A percentile compares a stretch with the other conserved stretches of the same genome.
Conservation (phyloP, 2,329 filamentous ascomycete species). For the Fusarium phyllophilum region DNA sequence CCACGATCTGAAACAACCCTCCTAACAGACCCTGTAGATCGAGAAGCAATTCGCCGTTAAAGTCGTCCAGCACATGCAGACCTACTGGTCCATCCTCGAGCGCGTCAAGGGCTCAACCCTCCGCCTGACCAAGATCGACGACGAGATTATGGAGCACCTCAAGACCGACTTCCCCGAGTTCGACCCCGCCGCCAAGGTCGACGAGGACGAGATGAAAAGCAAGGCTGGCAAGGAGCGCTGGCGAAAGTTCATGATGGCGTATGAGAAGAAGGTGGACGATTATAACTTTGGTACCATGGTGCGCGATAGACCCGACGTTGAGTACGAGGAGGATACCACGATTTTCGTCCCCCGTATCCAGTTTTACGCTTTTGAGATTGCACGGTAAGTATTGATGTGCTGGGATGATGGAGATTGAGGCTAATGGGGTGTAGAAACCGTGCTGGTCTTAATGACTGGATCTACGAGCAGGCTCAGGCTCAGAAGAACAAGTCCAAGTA, state of each 20-base stretch:
- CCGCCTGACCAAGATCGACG: constrained; percentile 91
- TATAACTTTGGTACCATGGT: constrained; percentile 98
- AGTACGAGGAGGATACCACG: constrained; percentile 89
- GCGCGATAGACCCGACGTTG: constrained; percentile 77
- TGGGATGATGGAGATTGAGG: fast-evolving
- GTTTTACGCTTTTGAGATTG: constrained; percentile 65
- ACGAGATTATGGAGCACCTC: constrained; percentile 93
- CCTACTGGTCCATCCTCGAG: constrained; percentile 96
- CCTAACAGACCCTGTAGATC: constrained; percentile 67
- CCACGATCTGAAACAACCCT: background rate
- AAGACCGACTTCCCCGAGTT: constrained; percentile 91
- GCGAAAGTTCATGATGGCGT: constrained; percentile 92
- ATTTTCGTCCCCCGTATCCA: constrained; percentile 79
- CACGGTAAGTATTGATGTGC: constrained; percentile 44
- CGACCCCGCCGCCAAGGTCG: constrained; percentile 79
- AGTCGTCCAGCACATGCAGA: constrained; percentile 94
- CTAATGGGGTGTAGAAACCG: constrained; percentile 73
- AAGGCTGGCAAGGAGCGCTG: constrained; percentile 93
- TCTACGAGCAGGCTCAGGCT: constrained; percentile 84
- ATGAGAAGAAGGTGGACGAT: constrained; percentile 95
- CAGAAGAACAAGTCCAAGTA: constrained; percentile 55
- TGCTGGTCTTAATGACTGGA: constrained; percentile 93
- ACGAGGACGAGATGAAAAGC: constrained; percentile 98
- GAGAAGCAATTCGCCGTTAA: constrained; percentile 99
- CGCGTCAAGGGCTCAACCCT: constrained; percentile 88